Conservation (phyloP, 108 stramenopile genomes). For the Skeletonema menzelii region DNA sequence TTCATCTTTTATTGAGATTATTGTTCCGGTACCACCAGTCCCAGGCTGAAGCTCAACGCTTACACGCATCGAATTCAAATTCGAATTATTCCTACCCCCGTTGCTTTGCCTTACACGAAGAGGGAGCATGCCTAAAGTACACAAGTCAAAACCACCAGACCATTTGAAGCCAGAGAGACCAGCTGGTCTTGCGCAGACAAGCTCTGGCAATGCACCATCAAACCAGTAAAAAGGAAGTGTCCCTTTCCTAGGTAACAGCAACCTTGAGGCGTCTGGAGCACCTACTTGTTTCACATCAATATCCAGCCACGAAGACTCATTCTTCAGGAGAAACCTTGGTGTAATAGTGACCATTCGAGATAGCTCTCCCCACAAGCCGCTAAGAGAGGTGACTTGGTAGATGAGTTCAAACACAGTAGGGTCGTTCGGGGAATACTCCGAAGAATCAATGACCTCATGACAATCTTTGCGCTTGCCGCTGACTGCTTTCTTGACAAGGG, state of each 20-base stretch:
- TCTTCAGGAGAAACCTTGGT: conserved; percentile 64
- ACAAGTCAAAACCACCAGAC: conserved; percentile 79
- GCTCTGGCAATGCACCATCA: conserved; percentile 57
- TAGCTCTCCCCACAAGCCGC: conserved; percentile 75
- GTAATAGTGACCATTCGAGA: conserved; percentile 55
- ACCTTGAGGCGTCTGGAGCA: conserved; percentile 38
- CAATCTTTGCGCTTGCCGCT: not conserved
- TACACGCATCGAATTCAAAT: conserved; percentile 12
- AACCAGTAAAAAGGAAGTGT: conserved; percentile 67
- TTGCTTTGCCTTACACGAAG: conserved; percentile 42
- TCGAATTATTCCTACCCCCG: not conserved
- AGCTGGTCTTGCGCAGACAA: conserved; percentile 53
- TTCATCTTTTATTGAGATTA: conserved; percentile 65
- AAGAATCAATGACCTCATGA: not conserved
- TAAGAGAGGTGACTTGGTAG: conserved; percentile 57
- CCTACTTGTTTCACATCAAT: conserved; percentile 73
- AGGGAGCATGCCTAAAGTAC: conserved; percentile 64
- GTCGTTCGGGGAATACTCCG: conserved; percentile 18
- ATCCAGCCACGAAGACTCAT: conserved; percentile 49
- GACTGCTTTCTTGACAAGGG: conserved; percentile 31
- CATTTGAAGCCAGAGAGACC: conserved; percentile 41
- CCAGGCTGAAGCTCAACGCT: conserved; percentile 58
- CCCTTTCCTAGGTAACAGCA: conserved; percentile 42
- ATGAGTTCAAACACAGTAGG: conserved; percentile 59
- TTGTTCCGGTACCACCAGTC: conserved; percentile 68